Evolutionary conservation across 352 stramenopile genomes (phyloP).

Genomic region (Globisporangium camurandrum): DNA sequence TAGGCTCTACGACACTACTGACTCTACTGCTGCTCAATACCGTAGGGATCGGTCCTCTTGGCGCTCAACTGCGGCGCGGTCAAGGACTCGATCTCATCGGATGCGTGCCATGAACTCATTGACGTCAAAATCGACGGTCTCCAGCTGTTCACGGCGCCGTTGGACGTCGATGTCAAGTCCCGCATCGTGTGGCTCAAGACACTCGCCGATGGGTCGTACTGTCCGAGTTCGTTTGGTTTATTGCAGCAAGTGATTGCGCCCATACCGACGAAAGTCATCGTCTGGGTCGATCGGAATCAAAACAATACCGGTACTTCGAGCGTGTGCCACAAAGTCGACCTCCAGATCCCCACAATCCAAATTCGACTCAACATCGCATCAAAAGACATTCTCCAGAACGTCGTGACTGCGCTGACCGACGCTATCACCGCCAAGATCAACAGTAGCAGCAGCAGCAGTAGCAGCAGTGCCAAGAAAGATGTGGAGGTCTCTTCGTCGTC

Average conservation of each 20-base stretch:
- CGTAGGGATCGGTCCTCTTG: conserved; percentile 49
- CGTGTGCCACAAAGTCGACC: conserved; percentile 32
- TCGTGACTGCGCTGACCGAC: conserved; percentile 22
- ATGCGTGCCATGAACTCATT: conserved; percentile 42
- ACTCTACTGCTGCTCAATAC: not conserved
- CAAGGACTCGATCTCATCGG: conserved; percentile 41
- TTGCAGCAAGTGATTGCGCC: conserved; percentile 60
- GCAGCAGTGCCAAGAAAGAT: conserved; percentile 25
- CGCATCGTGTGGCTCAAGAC: conserved; percentile 58
- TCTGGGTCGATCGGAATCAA: conserved; percentile 49
- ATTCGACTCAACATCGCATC: conserved; percentile 36
- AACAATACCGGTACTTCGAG: too few species aligned
- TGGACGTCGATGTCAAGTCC: conserved; percentile 70
- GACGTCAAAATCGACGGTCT: conserved; percentile 54
- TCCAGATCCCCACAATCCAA: conserved; percentile 55
- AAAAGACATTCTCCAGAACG: conserved; percentile 61
- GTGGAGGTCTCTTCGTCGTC: conserved; percentile 24
- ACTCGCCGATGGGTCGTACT: conserved; percentile 49
- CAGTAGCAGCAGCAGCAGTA: too few species aligned
- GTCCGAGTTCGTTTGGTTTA: conserved; percentile 45
- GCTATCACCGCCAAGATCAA: conserved; percentile 40
- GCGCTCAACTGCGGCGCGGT: conserved; percentile 53
- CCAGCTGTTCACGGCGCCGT: conserved; percentile 54
- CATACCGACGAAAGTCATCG: conserved; percentile 42
- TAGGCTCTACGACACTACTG: not conserved